Evolutionary conservation across 768 basidiomycete genomes (phyloP).

Genomic region (Candolleomyces aberdarensis): DNA sequence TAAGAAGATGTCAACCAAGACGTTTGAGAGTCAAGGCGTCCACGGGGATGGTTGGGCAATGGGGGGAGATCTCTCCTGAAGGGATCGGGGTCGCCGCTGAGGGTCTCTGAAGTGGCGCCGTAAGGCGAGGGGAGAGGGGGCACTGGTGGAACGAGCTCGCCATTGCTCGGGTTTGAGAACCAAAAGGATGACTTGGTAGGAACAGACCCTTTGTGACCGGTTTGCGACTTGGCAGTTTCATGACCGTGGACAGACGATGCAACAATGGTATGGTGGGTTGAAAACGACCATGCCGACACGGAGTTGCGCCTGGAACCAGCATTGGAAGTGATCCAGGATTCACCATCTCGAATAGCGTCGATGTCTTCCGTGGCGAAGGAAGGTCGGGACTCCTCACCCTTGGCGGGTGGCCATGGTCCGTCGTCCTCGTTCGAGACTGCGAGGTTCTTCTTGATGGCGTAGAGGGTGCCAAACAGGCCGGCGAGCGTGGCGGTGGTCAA

Average conservation of each 20-base stretch:
- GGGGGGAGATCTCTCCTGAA: slow-evolving; percentile 56
- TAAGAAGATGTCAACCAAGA: slow-evolving; percentile 73
- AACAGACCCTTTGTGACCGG: slow-evolving; percentile 37
- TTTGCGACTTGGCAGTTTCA: slow-evolving; percentile 28
- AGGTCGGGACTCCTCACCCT: slow-evolving; percentile 53
- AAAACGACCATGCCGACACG: slow-evolving; percentile 70
- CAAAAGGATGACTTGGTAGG: slow-evolving; percentile 61
- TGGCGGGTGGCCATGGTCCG: slow-evolving; percentile 61
- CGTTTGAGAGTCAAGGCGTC: slow-evolving; percentile 59
- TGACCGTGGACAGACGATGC: slow-evolving; percentile 36
- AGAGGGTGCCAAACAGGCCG: slow-evolving; percentile 59
- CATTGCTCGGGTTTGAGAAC: slow-evolving; percentile 49
- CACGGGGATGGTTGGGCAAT: slow-evolving; percentile 36
- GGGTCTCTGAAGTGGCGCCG: slow-evolving; percentile 43
- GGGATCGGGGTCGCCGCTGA: slow-evolving; percentile 52
- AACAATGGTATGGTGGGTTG: slow-evolving; percentile 53
- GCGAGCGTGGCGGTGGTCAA: slow-evolving; percentile 52
- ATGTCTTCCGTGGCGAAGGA: slow-evolving; percentile 73
- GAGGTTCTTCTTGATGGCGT: slow-evolving; percentile 65
- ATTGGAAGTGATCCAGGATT: slow-evolving; percentile 78
- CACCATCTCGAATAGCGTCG: slow-evolving; percentile 69
- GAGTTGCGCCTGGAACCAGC: slow-evolving; percentile 54
- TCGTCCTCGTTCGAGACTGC: slow-evolving; percentile 46
- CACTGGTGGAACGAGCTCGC: slow-evolving; percentile 57
- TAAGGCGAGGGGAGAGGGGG: slow-evolving; percentile 67